Evolutionary conservation across 2,329 filamentous ascomycete species (phyloP).

Genomic region (Phaeosphaeriaceae sp.): DNA sequence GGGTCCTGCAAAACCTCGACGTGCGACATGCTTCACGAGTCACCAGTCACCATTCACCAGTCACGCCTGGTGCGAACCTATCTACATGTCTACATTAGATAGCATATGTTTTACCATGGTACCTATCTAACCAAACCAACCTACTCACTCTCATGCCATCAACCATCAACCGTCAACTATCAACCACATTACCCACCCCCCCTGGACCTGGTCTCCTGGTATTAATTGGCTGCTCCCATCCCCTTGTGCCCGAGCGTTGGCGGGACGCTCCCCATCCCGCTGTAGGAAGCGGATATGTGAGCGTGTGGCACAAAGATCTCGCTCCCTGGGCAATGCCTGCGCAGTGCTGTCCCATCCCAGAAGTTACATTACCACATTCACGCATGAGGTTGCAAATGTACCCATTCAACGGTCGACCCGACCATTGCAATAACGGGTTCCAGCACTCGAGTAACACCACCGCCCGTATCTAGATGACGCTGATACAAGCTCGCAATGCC

Average conservation of each 20-base stretch:
- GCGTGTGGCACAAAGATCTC: conserved; percentile 32
- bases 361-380: conserved; percentile 21
- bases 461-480: no score
- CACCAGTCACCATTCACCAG: no score
- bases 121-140: no score
- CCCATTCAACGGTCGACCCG: conserved; percentile 37
- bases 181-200: no score
- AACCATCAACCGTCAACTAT: no score
- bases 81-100: no score
- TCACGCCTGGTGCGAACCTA: no score
- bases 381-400: conserved; percentile 25
- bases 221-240: no score
- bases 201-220: no score
- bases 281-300: conserved; percentile 26
- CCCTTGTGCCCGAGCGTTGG: conserved; percentile 19
- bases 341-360: conserved; percentile 21
- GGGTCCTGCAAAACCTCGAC: conserved; percentile 21
- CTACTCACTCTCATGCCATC: no score
- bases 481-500: no score
- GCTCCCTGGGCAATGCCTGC: conserved; percentile 27
- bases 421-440: conserved; percentile 23
- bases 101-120: no score
- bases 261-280: conserved; percentile 25
- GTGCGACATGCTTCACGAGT: conserved; percentile 14
- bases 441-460: conserved; percentile 22